phyloP scores from a whole-genome alignment of 2,329 filamentous ascomycete species.

The Mycosphaerella sp. region DNA sequence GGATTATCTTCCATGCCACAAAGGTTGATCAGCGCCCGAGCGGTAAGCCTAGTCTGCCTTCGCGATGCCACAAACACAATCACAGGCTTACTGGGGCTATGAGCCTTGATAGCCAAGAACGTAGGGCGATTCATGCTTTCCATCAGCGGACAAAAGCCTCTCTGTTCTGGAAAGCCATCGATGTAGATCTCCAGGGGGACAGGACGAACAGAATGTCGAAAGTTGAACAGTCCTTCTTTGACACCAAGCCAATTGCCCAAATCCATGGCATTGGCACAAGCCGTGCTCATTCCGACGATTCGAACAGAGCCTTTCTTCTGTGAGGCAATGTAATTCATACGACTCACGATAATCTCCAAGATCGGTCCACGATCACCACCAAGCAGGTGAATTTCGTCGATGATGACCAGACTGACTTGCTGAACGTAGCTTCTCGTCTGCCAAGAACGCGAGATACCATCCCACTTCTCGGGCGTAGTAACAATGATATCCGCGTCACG shows the following conservation, averaged over 20 bases:
- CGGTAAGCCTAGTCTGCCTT: conserved; percentile 87
- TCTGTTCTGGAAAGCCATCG: conserved; percentile 90
- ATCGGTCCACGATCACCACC: conserved; percentile 95
- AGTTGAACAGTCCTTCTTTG: conserved; percentile 92
- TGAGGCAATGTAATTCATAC: conserved; percentile 98
- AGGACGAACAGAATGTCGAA: conserved; percentile 90
- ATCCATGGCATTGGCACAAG: conserved; percentile 91
- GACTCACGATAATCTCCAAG: conserved; percentile 86
- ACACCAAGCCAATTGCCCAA: conserved; percentile 95
- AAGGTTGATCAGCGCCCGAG: conserved; percentile 92
- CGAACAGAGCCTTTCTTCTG: conserved; percentile 85
- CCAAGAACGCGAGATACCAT: conserved; percentile 98
- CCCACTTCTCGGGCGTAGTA: conserved; percentile 99
- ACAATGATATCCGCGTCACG: conserved; percentile 96
- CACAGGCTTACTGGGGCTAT: conserved; percentile 92
- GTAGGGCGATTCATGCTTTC: conserved; percentile 98
- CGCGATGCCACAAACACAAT: conserved; percentile 98
- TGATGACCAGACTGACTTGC: conserved; percentile 92
- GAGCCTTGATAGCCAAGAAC: conserved; percentile 91
- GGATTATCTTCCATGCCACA: conserved; percentile 99
- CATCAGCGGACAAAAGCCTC: conserved; percentile 96
- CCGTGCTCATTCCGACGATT: conserved; percentile 97
- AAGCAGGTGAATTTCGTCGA: conserved; percentile 97
- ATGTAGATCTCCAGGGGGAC: conserved; percentile 96
- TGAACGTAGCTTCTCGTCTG: conserved; percentile 94